Conservation (phyloP, 345 rosid species). For the Sonneratia caseolaris region DNA sequence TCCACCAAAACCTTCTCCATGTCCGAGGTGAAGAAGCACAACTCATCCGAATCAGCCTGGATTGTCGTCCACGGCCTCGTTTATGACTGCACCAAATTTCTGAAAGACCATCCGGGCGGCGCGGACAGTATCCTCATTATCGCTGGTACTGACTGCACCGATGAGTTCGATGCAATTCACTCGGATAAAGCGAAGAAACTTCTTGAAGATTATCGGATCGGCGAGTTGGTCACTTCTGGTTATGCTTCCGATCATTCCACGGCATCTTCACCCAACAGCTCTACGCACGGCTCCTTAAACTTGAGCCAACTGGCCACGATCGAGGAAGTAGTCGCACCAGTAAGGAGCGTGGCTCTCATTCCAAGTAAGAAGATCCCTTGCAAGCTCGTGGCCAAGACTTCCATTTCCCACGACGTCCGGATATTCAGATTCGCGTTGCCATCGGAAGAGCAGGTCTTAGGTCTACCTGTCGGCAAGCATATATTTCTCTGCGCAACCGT, state of each 20-base stretch:
- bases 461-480: slow-evolving; percentile 84
- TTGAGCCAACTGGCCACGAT: slow-evolving; percentile 45
- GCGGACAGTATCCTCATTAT: slow-evolving; percentile 73
- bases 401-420: slow-evolving; percentile 62
- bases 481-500: slow-evolving; percentile 60
- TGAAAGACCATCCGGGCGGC: slow-evolving; percentile 94
- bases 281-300: slow-evolving; percentile 53
- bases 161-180: slow-evolving; percentile 92
- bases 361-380: slow-evolving; percentile 76
- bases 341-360: slow-evolving; percentile 44
- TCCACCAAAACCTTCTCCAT: slow-evolving; percentile 46
- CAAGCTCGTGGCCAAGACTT: slow-evolving; percentile 55
- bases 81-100: slow-evolving; percentile 84
- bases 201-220: slow-evolving; percentile 68
- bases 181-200: slow-evolving; percentile 82
- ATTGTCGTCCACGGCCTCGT: slow-evolving; percentile 86
- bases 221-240: slow-evolving; percentile 49
- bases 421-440: slow-evolving; percentile 63
- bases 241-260: slow-evolving; percentile 47
- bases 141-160: slow-evolving; percentile 87
- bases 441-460: slow-evolving; percentile 53
- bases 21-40: slow-evolving; percentile 63
- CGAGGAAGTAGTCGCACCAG: slow-evolving; percentile 31
- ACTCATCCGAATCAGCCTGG: slow-evolving; percentile 77
- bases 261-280: slow-evolving; percentile 50